Base-by-base conservation (phyloP, 1,284 basidiomycete species). In the Heimioporus punctisporus region DNA sequence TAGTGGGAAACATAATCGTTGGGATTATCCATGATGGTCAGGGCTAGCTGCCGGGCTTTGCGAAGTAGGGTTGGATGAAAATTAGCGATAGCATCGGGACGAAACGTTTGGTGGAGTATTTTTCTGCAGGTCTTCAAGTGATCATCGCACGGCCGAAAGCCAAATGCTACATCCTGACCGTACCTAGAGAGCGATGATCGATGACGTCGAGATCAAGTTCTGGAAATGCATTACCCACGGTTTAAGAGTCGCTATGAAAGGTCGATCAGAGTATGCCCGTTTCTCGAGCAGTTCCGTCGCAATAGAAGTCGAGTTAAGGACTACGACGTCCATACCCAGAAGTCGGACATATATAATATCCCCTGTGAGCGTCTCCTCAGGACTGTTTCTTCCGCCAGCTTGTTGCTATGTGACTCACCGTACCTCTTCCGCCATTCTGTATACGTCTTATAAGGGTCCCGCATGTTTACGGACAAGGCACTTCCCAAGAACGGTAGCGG, bases 191-290 rank as follows among this genome's bases (percentile, higher is more conserved):
- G n/a, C n/a, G n/a, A n/a, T n/a, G n/a, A n/a, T n/a, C n/a, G n/a
- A n/a, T n/a, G n/a, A n/a, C n/a, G n/a, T n/a, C n/a, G n/a, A n/a
- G n/a, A n/a, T n/a, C n/a, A n/a, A n/a, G n/a, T n/a, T n/a, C n/a
- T 34, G 31, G 31, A 34, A 17, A 34, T 5, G 31, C 17, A 34
- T 34, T 34, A 34, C 31, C 17, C 31, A 34, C 31, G 17, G 31
- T 12, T 34, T 17, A 34, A 6, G 12, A 11, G 31, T 34, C 12
- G 31, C 31, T 34, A 34, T 34, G 31, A 12, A 34, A 34, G 65
- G 65, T 7, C 65, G 62, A 43, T 60, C 44, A 1, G 65, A 68
- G 44, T 65, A 66, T 40, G 57, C 50, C 8, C 65, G 56, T 39
- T 57, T 64, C 17, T 68, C 63, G 6, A 64, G 52, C 6, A 66